Evolutionary conservation across 1,284 basidiomycete genomes (phyloP).

Genomic region (Austropuccinia psidii): DNA sequence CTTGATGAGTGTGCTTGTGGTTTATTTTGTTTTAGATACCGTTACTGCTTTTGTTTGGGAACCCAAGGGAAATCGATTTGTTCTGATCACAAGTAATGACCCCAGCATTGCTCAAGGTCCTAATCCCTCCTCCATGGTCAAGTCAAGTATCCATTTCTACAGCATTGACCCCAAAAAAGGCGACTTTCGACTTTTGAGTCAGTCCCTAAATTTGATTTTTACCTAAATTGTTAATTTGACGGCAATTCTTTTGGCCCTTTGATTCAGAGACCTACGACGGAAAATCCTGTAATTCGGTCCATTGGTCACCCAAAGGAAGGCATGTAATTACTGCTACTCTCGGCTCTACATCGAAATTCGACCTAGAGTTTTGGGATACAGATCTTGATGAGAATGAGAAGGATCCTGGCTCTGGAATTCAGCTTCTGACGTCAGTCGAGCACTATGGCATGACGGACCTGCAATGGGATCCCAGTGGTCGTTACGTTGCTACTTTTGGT

Average conservation of each 20-base stretch:
- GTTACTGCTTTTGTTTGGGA: constrained; percentile 99
- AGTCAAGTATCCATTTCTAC: constrained; percentile 95
- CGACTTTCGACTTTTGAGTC: constrained; percentile 83
- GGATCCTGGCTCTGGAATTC: constrained; percentile 66
- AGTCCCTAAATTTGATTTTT: constrained; percentile 43
- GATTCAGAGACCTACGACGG: constrained; percentile 64
- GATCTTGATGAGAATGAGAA: constrained; percentile 69
- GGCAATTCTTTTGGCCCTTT: neutral
- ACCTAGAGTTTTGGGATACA: constrained; percentile 98
- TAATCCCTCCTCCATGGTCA: constrained; percentile 81
- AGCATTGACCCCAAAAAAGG: constrained; percentile 87
- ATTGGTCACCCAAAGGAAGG: constrained; percentile 94
- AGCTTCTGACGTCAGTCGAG: constrained; percentile 73
- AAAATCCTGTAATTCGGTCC: constrained; percentile 87
- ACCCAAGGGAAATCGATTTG: constrained; percentile 90
- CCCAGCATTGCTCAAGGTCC: constrained; percentile 76
- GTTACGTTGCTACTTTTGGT: constrained; percentile 86
- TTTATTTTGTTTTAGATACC: constrained; percentile 58
- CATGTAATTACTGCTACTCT: constrained; percentile 94
- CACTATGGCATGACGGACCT: constrained; percentile 98
- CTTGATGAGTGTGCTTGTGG: constrained; percentile 5
- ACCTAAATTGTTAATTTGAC: neutral
- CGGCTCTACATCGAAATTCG: constrained; percentile 88
- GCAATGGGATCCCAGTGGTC: constrained; percentile 96
- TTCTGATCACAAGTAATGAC: constrained; percentile 88